Conservation (phyloP, 1,284 basidiomycete genomes). For the Mycocalia duriaeana region DNA sequence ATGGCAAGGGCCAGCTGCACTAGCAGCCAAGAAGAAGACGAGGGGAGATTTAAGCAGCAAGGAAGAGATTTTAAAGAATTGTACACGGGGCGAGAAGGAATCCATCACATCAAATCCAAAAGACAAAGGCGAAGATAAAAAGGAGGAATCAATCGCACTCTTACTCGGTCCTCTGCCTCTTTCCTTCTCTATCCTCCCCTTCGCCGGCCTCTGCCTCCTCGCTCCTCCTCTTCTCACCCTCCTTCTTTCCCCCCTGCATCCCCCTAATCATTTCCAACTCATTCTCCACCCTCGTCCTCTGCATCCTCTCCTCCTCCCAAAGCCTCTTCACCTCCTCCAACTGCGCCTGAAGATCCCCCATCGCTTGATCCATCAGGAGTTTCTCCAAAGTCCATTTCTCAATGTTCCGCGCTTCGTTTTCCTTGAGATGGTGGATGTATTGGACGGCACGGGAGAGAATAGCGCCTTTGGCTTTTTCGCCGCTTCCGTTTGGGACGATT, state of each 20-base stretch:
- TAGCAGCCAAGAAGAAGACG: background rate
- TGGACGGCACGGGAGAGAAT: constrained; percentile 81
- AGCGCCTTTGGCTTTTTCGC: constrained; percentile 86
- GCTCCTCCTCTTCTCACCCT: constrained; percentile 20
- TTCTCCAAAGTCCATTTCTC: constrained; percentile 96
- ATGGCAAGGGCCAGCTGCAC: background rate
- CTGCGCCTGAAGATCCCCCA: constrained; percentile 79
- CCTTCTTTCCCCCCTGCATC: constrained; percentile 16
- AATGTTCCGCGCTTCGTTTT: constrained; percentile 86
- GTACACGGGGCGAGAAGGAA: background rate
- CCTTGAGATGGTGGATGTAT: constrained; percentile 87
- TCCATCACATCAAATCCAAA: background rate
- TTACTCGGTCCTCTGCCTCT: constrained; percentile 34
- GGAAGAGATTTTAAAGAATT: background rate
- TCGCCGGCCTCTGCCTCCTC: constrained; percentile 13
- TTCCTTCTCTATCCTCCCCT: constrained; percentile 30
- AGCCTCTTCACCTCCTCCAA: constrained; percentile 69
- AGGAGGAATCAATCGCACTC: too few species aligned
- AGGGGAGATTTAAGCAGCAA: background rate
- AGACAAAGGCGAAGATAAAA: too few species aligned
- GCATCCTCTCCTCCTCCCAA: constrained; percentile 68
- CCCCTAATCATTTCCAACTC: constrained; percentile 49
- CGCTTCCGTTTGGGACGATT: constrained; percentile 83
- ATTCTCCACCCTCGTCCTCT: constrained; percentile 50
- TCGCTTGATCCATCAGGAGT: constrained; percentile 86